Evolutionary conservation across 108 stramenopile genomes (phyloP).

Genomic region (Cyclotella cryptica): DNA sequence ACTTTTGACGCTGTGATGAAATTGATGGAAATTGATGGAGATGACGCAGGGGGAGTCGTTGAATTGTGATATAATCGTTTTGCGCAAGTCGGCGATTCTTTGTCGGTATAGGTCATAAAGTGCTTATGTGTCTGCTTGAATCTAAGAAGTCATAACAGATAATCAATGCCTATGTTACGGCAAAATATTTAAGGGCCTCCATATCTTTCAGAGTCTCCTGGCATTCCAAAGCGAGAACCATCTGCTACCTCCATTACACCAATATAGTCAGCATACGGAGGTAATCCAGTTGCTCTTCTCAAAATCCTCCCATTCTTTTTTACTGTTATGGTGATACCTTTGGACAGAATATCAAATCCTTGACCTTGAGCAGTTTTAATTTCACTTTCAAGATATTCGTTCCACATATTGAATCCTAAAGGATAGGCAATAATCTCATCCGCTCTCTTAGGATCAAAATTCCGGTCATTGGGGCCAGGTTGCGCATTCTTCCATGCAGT

Average conservation of each 20-base stretch:
- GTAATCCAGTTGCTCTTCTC: slow-evolving; percentile 79
- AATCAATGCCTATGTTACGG: neutral
- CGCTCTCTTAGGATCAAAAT: slow-evolving; percentile 68
- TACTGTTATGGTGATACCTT: slow-evolving; percentile 77
- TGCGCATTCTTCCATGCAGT: slow-evolving; percentile 55
- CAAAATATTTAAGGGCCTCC: slow-evolving; percentile 25
- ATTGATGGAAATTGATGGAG: slow-evolving; percentile 31
- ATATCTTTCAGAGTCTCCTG: slow-evolving; percentile 42
- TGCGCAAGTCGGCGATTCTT: neutral
- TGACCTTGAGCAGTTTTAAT: slow-evolving; percentile 73
- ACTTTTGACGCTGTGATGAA: slow-evolving; percentile 64
- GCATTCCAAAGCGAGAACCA: slow-evolving; percentile 74
- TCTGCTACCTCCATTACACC: slow-evolving; percentile 83
- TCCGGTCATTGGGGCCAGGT: slow-evolving; percentile 57
- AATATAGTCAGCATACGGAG: slow-evolving; percentile 67
- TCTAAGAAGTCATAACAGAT: neutral
- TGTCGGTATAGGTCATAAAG: neutral
- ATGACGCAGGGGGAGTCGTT: neutral
- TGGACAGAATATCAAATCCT: slow-evolving; percentile 81
- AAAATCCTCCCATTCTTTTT: slow-evolving; percentile 89
- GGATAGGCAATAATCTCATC: slow-evolving; percentile 77
- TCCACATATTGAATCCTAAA: slow-evolving; percentile 59
- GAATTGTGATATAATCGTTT: slow-evolving; percentile 6
- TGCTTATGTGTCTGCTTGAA: neutral
- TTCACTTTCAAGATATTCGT: slow-evolving; percentile 70